A percentile compares a stretch with the other conserved stretches of the same genome.
phyloP scores from a whole-genome alignment of 768 basidiomycete species.

The Hemileccinum impolitum region DNA sequence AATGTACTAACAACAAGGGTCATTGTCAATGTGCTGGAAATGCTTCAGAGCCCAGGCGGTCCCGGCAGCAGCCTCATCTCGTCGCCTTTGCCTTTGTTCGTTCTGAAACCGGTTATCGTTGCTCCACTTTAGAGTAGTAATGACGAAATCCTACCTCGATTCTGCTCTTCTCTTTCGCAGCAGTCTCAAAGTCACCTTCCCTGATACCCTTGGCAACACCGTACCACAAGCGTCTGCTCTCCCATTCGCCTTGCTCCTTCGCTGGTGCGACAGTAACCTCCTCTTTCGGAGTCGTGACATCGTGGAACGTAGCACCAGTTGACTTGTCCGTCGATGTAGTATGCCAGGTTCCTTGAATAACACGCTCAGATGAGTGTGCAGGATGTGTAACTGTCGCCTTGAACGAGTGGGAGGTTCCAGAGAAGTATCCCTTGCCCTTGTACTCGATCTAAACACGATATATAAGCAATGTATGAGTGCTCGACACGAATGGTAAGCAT shows the following conservation, averaged over 20 bases:
- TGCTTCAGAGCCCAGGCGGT: slow-evolving; percentile 74
- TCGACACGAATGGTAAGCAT: slow-evolving; percentile 9
- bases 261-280: slow-evolving; percentile 65
- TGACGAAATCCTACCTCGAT: slow-evolving; percentile 65
- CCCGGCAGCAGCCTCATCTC: slow-evolving; percentile 73
- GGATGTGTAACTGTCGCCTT: slow-evolving; percentile 71
- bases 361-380: slow-evolving; percentile 40
- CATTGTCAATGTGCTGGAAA: slow-evolving; percentile 66
- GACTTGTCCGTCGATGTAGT: slow-evolving; percentile 51
- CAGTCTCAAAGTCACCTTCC: slow-evolving; percentile 89
- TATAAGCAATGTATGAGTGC: slow-evolving; percentile 28
- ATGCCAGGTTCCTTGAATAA: slow-evolving; percentile 83
- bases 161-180: slow-evolving; percentile 80
- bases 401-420: slow-evolving; percentile 90
- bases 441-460: slow-evolving; percentile 68
- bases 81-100: slow-evolving; percentile 84
- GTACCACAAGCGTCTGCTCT: slow-evolving; percentile 83
- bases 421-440: slow-evolving; percentile 95
- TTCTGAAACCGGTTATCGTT: slow-evolving; percentile 52
- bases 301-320: slow-evolving; percentile 62
- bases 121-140: neutral
- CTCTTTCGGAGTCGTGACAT: slow-evolving; percentile 70
- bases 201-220: slow-evolving; percentile 88
- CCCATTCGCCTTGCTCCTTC: slow-evolving; percentile 72
- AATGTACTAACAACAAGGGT: slow-evolving; percentile 62